Conservation (phyloP, 1,284 basidiomycete genomes). For the Leccinum pallidistipes region DNA sequence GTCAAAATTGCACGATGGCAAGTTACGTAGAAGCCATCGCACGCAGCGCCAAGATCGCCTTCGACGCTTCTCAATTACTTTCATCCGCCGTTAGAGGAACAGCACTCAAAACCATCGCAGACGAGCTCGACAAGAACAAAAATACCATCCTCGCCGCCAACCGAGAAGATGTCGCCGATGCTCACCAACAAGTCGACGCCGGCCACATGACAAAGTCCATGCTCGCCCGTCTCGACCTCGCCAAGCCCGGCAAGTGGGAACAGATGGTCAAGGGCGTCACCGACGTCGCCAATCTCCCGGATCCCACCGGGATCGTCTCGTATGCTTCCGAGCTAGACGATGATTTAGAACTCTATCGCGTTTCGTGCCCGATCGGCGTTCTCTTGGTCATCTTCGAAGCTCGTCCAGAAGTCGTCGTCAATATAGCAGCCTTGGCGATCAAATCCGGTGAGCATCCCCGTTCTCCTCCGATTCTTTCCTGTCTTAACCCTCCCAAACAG, state of each 20-base stretch:
- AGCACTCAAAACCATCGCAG: slow-evolving; percentile 71
- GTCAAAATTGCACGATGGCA: too few species aligned
- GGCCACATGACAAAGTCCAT: slow-evolving; percentile 85
- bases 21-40: slow-evolving; percentile 50
- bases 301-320: slow-evolving; percentile 85
- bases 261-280: slow-evolving; percentile 88
- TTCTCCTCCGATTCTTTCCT: slow-evolving; percentile 5
- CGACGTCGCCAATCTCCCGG: slow-evolving; percentile 84
- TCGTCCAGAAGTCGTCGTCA: slow-evolving; percentile 96
- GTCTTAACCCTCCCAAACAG: slow-evolving; percentile 39
- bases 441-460: slow-evolving; percentile 76
- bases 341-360: slow-evolving; percentile 84
- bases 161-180: slow-evolving; percentile 78
- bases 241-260: slow-evolving; percentile 88
- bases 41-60: slow-evolving; percentile 75
- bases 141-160: slow-evolving; percentile 79
- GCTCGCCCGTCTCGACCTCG: slow-evolving; percentile 85
- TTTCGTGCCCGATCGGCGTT: slow-evolving; percentile 97
- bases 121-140: slow-evolving; percentile 63
- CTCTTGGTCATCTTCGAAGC: slow-evolving; percentile 98
- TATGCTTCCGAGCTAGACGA: slow-evolving; percentile 91
- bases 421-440: slow-evolving; percentile 94
- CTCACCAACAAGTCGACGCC: slow-evolving; percentile 72
- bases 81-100: slow-evolving; percentile 62
- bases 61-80: slow-evolving; percentile 84